Percentiles rank a stretch among this genome's conserved stretches.
Evolutionary conservation across 345 rosid genomes (phyloP).

Genomic region (Eucalyptus pauciflora): DNA sequence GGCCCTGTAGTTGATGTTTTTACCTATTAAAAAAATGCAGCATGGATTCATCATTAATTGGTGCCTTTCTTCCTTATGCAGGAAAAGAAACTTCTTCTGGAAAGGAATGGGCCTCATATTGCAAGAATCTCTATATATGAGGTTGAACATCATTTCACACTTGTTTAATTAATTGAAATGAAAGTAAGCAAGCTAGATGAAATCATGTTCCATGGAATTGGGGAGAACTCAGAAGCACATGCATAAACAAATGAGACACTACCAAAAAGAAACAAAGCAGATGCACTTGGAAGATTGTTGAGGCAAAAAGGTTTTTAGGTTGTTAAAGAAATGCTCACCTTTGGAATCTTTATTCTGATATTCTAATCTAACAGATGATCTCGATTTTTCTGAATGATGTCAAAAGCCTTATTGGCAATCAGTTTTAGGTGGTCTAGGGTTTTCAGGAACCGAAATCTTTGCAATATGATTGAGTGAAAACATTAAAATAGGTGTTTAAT

Average conservation of each 20-base stretch:
- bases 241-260: neutral
- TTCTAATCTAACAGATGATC: neutral
- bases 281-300: neutral
- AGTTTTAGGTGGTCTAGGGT: neutral
- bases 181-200: neutral
- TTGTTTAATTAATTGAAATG: neutral
- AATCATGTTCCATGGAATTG: neutral
- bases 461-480: neutral
- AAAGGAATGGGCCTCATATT: constrained; percentile 68
- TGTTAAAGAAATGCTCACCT: neutral
- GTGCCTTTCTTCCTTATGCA: constrained; percentile 9
- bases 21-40: neutral
- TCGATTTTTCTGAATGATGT: neutral
- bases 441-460: neutral
- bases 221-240: neutral
- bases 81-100: constrained; percentile 93
- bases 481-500: neutral
- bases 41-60: neutral
- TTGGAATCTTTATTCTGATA: neutral
- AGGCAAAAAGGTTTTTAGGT: neutral
- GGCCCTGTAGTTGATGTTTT: neutral
- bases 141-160: constrained; percentile 18
- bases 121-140: constrained; percentile 80
- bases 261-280: neutral
- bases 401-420: neutral